Base-by-base conservation (phyloP, 805 yeast genomes). In the Pichia thaimueangensis region DNA sequence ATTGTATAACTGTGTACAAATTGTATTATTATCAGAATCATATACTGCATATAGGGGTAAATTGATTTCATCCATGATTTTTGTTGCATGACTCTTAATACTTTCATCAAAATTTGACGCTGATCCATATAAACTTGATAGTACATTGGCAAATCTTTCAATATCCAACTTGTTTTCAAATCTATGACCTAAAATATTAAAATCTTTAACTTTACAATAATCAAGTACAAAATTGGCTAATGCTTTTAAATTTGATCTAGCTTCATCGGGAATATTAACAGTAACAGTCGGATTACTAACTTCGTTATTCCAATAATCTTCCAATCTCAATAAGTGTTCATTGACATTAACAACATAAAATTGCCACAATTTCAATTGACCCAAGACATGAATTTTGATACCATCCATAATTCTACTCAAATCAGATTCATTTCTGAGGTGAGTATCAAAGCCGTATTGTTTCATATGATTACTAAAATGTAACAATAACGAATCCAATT, bases 301-400 rank as follows among this genome's bases (percentile, higher is more conserved):
- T 6, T 28, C 23, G 8, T 45, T 20, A 2, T 43, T 23, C 72
- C 76, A 76, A 17, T 51, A 45, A 0, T 55, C 41, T 45, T 65
- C 60, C 10, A 81, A 50, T 5, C 63, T 62, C 1, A 55, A 53
- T 13, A 79, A 52, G 10, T 72, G 68, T 3, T 52, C 53, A 6
- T 55, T 49, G 32, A 77, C 80, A 57, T 87, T 73, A 28, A 88
- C 68, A 5, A 82, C 89, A 58, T 89, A 93, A 60, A 64, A 91
- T 61, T 91, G 88, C 98, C 98, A 91, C 42, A 91, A 68, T 47
- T 79, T 74, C 42, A 86, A 63, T 5, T 72, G 67, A 21, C 74
- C 78, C 22, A 88, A 54, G 0, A 87, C 96, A 52, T 85, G 80
- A 5, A 67, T 59, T 47, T 78, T 75, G 36, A 91, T 68, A 15